Evolutionary conservation across 176 grass and related monocot genomes (phyloP), one percentile per base, ranked within the genome.

Genomic region (Dendrocalamus sinicus): DNA sequence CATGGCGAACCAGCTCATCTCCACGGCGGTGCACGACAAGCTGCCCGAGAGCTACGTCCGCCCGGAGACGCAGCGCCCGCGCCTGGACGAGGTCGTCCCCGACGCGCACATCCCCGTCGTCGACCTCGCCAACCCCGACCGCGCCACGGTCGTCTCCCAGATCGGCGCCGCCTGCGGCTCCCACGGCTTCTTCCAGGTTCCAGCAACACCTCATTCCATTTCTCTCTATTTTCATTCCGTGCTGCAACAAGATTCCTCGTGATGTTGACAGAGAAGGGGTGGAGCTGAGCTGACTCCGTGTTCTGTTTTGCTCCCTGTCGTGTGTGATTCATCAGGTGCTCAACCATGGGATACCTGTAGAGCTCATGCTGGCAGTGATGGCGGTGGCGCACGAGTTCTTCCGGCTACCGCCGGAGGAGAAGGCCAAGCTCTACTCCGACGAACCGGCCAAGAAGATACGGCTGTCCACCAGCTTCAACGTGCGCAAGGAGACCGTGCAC

Each of bases 401-500:
- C 85, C 40, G 43, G 20, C 80, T 98, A 7, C 88, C 95, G 15
- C 19, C 87, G 2, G 91, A 95, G 88, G 93, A 98, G 91, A 98
- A 93, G 68, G 89, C 89, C 12, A 98, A 92, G 85, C 87, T 95
- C 43, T 95, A 98, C 75, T 98, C 93, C 23, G 93, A 98, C 71
- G 95, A 98, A 75, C 93, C 93, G 1, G 89, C 83, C 28, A 98
- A 95, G 91, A 98, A 95, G 89, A 93, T 90, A 1, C 86, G 95
- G 43, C 83, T 98, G n/a, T 98, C 93, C n/a, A 98, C 95, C 19
- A 98, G 95, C 85, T 98, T 98, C 80, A 98, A 98, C 85, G 89
- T 98, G 1, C 90, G 67, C 72, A 98, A 93, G 78, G 95, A 98
- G 85, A 90, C 80, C 6, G 91, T 98, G 41, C 95, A 86, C 82